Conservation (phyloP, 2,329 filamentous ascomycete genomes). For the Pseudogymnoascus sp. region DNA sequence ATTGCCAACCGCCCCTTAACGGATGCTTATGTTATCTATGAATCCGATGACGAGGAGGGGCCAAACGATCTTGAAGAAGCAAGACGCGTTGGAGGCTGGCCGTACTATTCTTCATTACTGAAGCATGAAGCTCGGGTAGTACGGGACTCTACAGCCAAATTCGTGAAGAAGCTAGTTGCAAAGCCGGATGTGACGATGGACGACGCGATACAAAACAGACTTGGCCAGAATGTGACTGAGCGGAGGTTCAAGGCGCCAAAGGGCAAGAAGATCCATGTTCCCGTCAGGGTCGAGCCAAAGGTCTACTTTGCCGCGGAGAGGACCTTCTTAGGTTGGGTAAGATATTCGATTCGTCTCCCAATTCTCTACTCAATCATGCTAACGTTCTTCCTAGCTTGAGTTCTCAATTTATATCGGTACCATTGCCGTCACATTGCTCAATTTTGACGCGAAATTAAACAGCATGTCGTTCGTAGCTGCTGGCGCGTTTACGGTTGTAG, state of each 20-base stretch:
- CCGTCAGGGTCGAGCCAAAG: conserved; percentile 91
- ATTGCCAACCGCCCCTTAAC: conserved; percentile 52
- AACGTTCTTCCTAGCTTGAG: conserved; percentile 55
- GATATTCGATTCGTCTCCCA: conserved; percentile 25
- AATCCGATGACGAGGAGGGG: conserved; percentile 77
- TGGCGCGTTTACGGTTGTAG: conserved; percentile 73
- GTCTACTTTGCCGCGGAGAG: conserved; percentile 95
- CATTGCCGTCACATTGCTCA: conserved; percentile 74
- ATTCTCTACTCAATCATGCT: conserved; percentile 14
- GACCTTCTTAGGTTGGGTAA: conserved; percentile 88
- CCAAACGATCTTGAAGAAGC: conserved; percentile 72
- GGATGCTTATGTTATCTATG: conserved; percentile 79
- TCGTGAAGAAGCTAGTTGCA: conserved; percentile 22
- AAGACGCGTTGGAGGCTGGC: conserved; percentile 63
- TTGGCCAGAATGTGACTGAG: conserved; percentile 47
- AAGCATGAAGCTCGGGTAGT: conserved; percentile 28
- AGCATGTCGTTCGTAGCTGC: conserved; percentile 57
- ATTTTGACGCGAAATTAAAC: conserved; percentile 58
- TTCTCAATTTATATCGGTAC: conserved; percentile 91
- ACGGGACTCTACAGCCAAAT: background rate
- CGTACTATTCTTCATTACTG: conserved; percentile 58
- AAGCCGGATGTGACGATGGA: conserved; percentile 34
- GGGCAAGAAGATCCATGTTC: conserved; percentile 90
- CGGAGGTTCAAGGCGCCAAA: conserved; percentile 63
- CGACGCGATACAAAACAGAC: conserved; percentile 44